A percentile compares a stretch with the other conserved stretches of the same genome.
Evolutionary conservation across 2,329 filamentous ascomycete genomes (phyloP).

Genomic region (Kalaharituber pfeilii): DNA sequence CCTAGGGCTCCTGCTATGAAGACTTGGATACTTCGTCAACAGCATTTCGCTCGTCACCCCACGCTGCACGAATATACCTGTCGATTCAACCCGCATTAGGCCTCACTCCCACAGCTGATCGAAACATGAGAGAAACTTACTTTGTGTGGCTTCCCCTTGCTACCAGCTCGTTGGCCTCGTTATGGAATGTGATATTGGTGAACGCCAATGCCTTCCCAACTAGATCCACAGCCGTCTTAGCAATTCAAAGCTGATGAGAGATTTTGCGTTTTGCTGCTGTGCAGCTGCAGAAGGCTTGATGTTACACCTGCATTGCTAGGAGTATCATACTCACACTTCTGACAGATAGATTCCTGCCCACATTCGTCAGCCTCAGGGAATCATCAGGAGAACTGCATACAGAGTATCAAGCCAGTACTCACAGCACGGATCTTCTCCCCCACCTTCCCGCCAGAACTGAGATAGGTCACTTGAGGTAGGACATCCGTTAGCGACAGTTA

Average conservation of each 20-base stretch:
- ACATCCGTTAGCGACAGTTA: constrained; percentile 2
- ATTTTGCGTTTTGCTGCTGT: neutral
- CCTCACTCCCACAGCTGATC: neutral
- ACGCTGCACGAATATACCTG: constrained; percentile 1
- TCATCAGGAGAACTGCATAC: neutral
- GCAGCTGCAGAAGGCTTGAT: neutral
- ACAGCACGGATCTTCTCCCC: constrained; percentile 41
- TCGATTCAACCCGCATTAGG: neutral
- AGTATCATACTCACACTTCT: constrained; percentile 37
- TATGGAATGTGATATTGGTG: constrained; percentile 44
- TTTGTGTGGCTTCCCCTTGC: constrained; percentile 52
- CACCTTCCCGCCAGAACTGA: constrained; percentile 45
- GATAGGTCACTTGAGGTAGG: constrained; percentile 48
- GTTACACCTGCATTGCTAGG: neutral
- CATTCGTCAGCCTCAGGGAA: constrained; percentile 15
- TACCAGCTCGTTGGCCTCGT: constrained; percentile 41
- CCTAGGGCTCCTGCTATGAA: too few relatives aligned
- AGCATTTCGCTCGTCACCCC: neutral
- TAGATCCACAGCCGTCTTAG: too few relatives aligned
- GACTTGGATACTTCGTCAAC: neutral
- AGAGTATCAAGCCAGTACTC: constrained; percentile 17
- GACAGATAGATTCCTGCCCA: constrained; percentile 40
- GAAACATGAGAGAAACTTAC: constrained; percentile 25
- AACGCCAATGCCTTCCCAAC: constrained; percentile 49
- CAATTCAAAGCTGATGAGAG: too few relatives aligned